Base-by-base conservation (phyloP, 2,329 filamentous ascomycete species). In the Penicillium griseofulvum region DNA sequence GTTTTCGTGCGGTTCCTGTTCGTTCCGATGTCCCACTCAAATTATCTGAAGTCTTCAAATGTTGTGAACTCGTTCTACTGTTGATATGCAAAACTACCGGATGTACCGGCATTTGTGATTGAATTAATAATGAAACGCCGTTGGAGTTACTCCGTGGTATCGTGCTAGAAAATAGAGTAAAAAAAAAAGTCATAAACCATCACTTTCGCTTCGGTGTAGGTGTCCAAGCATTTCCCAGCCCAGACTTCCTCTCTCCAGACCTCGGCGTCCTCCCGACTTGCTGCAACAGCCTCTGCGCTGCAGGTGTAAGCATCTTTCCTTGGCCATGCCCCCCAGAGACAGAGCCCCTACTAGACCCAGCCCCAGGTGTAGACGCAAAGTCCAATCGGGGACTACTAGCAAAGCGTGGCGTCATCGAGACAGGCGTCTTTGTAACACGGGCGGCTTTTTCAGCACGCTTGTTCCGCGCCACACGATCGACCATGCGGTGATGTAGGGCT, bases 401-500 rank as follows among this genome's bases (percentile, higher is more conserved):
- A 46, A 76, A 75, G 6, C 66, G 71, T 8, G 74, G 73, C 1
- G 66, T 70, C 16, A 42, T 31, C 29, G 60, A 54, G 9, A 73
- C 65, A 12, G 70, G 68, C 0, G 72, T 79, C 62, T 80, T 88
- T 14, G 82, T 86, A 4, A 81, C 84, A 59, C 84, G 80, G 24
- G 84, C 85, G 17, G 81, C 76, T 52, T 80, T 82, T 8, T 82
- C 80, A 5, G 81, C 80, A 47, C 87, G 83, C 70, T 91, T 92
- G 3, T 82, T 87, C 65, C 85, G 85, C 12, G 89, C 84, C 22
- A 90, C 89, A 49, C 85, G 85, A 58, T 96, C 92, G 2, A 97
- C 91, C 82, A 97, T 90, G 34, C 87, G 84, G 66, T 93, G 86
- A 71, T 95, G 91, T 28, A 97, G 76, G 34, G 85, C 86, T 75